Evolutionary conservation across 116 monocot genomes (phyloP), one percentile per base, ranked within the genome.

Genomic region (Zostera marina): DNA sequence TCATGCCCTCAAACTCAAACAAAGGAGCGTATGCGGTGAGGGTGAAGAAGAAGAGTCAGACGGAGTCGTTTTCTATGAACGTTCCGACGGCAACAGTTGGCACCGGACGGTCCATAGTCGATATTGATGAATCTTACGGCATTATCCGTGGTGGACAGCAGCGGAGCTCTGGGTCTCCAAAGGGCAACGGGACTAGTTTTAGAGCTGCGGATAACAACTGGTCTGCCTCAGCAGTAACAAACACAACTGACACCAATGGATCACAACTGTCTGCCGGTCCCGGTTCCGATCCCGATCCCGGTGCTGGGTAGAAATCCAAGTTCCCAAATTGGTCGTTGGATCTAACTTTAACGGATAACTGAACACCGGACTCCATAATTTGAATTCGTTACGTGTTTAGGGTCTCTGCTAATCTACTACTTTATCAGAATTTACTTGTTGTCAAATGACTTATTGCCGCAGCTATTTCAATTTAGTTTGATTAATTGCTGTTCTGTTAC

Each of bases 231-330:
- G 71, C 76, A 41, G 76, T 68, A 38, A 63, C 79, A 13, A 74
- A 74, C 23, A 63, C 79, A 10, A 76, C 79, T 7, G 82, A 81
- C 54, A 82, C 79, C 43, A 82, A 81, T 74, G 61, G 79, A 6
- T 72, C 87, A 42, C 44, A n/a, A n/a, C n/a, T n/a, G n/a, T n/a
- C n/a, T n/a, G n/a, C n/a, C n/a, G n/a, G n/a, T n/a, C n/a, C n/a
- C n/a, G n/a, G n/a, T n/a, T n/a, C n/a, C n/a, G n/a, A n/a, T n/a
- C n/a, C n/a, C n/a, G n/a, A n/a, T n/a, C n/a, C 72, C 13, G 74
- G 76, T 8, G 76, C 70, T 62, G 70, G 69, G 10, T 80, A 54
- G 32, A 32, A 32, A 32, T 32, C 32, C 4, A 32, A 32, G 32
- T 32, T 32, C n/a, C n/a, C n/a, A n/a, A n/a, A n/a, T 32, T 5